Evolutionary conservation across 2,329 filamentous ascomycete species (phyloP).

Genomic region (Penicillium sp.): DNA sequence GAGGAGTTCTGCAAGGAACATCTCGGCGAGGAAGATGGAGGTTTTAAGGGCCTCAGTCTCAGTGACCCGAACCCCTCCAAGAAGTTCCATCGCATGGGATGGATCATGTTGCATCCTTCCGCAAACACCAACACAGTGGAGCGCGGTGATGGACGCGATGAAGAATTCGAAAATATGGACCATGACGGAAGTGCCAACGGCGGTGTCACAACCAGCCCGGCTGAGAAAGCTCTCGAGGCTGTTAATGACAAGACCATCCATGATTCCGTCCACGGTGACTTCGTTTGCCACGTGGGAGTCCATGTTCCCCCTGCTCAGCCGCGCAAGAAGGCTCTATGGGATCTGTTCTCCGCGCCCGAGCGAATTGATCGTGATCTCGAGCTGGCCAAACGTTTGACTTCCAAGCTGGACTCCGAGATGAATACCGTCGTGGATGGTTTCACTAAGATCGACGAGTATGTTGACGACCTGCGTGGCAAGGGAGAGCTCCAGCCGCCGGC

Average conservation of each 20-base stretch:
- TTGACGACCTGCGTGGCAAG: slow-evolving; percentile 73
- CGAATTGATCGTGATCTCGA: slow-evolving; percentile 86
- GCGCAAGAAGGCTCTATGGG: slow-evolving; percentile 94
- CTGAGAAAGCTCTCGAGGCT: slow-evolving; percentile 85
- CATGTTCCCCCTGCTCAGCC: slow-evolving; percentile 84
- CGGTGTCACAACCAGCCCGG: slow-evolving; percentile 50
- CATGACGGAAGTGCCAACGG: slow-evolving; percentile 34
- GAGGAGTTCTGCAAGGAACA: slow-evolving; percentile 94
- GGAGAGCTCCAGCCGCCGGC: slow-evolving; percentile 70
- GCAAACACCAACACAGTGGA: slow-evolving; percentile 67
- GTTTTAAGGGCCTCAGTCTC: slow-evolving; percentile 92
- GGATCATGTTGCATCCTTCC: slow-evolving; percentile 90
- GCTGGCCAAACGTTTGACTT: slow-evolving; percentile 75
- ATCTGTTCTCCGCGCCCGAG: slow-evolving; percentile 91
- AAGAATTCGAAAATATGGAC: slow-evolving; percentile 57
- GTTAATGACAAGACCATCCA: slow-evolving; percentile 97
- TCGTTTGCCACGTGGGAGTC: slow-evolving; percentile 94
- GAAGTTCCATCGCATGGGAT: slow-evolving; percentile 94
- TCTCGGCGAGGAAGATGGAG: slow-evolving; percentile 83
- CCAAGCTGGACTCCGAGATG: slow-evolving; percentile 81
- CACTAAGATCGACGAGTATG: slow-evolving; percentile 77
- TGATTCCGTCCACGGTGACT: slow-evolving; percentile 89
- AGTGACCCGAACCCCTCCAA: slow-evolving; percentile 97
- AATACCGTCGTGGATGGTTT: slow-evolving; percentile 74
- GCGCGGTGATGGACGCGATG: slow-evolving; percentile 69